Base-by-base conservation (phyloP, 306 rosid species). In the Begonia loranthoides region DNA sequence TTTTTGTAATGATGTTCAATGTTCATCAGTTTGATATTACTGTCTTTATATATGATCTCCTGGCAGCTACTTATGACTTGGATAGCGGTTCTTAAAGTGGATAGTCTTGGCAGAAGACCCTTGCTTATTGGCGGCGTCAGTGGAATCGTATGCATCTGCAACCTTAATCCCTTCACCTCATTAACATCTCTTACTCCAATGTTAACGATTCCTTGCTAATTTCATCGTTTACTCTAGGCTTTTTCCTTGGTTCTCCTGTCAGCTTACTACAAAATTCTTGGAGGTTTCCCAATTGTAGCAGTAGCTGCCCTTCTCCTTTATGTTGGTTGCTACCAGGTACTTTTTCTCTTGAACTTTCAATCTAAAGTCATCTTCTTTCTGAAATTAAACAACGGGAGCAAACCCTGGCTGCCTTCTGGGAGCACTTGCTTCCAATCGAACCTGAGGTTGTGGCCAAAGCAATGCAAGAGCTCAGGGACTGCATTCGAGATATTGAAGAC, bases 301-400 rank as follows among this genome's bases (percentile, higher is more conserved):
- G 97, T 89, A 49, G 97, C 70, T 34, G 84, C 94, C 54, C 76
- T 90, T 66, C 97, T 90, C 70, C 94, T 90, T 55, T 90, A 85
- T 58, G 97, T 90, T 41, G 95, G 97, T 57, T 71, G 92, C 81
- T 90, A 90, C 72, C 97, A 90, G 97, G 97, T 90, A 75, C 58
- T 13, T 8, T 15, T 36, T 62, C 34, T 22, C 43, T 56, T 46
- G 52, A 46, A 46, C 38, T 13, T 49, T 49, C 41, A 6, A 36
- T 45, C 33, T 15, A 16, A 16, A 12, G 28, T 33, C 17, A 16
- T 36, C 36, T 28, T 28, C 6, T 28, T 28, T 28, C 36, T 28
- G 36, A 28, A 22, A 28, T 28, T 28, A 28, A 28, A n/a, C n/a
- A 17, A 17, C 21, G 1, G 21, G 21, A 17, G 2, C 2, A 17